Evolutionary conservation across 305 asterid species (phyloP), one percentile per base, ranked within the genome.

Genomic region (Fraxinus ornus): DNA sequence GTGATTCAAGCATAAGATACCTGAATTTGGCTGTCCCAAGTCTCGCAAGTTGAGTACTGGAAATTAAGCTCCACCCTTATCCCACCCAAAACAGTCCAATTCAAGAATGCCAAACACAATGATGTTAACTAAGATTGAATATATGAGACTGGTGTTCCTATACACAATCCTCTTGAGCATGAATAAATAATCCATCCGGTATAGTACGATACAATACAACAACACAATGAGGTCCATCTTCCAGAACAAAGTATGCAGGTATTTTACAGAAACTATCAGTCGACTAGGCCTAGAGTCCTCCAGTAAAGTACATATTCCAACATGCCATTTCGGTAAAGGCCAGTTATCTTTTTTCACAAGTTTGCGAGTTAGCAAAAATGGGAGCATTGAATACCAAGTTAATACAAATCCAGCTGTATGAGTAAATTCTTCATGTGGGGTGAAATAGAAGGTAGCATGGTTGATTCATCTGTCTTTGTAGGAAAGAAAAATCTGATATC

Each of bases 361-460:
- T 24, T 24, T 7, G 17, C 35, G 17, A 24, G 24, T 68, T 19
- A 0, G 39, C 41, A 28, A 66, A 41, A 68, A 13, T 70, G 75
- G 41, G 22, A 70, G 41, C 39, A 24, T 64, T 17, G 17, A 22
- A 72, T 36, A 28, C 83, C 10, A 77, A 47, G 15, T 81, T 57
- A 33, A 72, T 80, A 84, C 79, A 21, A 73, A 79, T 78, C 88
- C 81, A 87, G 85, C 87, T 77, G 88, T 82, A 84, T 49, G 72
- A 81, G 62, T 73, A 77, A 86, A 78, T 68, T 73, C 49, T 76
- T 83, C 85, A 77, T 80, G 83, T 81, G 83, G 79, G 81, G 83
- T 76, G 78, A 81, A 77, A 80, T 76, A 83, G 88, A 52, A 73
- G 83, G 72, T 82, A 81, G 78, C 49, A 24, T 85, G 55, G 88